Percentiles rank a stretch among this genome's conserved stretches.
These are phyloP conservation scores for Solanum peruvianum DNA, from an alignment of 257 asterid species.

Conservation along the genomic window DNA sequence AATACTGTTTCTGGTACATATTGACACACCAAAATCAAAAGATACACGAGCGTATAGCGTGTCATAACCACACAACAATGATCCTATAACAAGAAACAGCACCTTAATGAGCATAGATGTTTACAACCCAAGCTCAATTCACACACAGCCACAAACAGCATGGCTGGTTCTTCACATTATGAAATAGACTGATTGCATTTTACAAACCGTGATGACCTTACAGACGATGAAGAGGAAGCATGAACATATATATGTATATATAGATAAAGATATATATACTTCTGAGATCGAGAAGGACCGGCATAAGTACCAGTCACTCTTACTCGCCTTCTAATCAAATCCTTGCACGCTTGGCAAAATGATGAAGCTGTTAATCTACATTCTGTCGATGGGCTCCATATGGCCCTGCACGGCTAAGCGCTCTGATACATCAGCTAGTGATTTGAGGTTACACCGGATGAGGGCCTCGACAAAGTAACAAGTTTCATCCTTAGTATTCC, in stretches of 20 bases:
- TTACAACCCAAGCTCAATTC: conserved; percentile 34
- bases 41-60: background rate
- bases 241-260: background rate
- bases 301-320: conserved; percentile 25
- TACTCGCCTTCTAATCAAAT: conserved; percentile 17
- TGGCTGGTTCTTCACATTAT: conserved; percentile 9
- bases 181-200: background rate
- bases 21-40: background rate
- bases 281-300: conserved; percentile 22
- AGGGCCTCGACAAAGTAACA: conserved; percentile 77
- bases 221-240: conserved; percentile 2
- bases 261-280: conserved; percentile 11
- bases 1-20: background rate
- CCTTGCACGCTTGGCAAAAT: conserved; percentile 1
- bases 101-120: conserved; percentile 25
- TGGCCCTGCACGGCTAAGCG: conserved; percentile 56
- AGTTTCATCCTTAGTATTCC: conserved; percentile 76
- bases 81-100: conserved; percentile 14
- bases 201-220: background rate
- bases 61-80: background rate
- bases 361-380: background rate
- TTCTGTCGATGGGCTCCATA: conserved; percentile 40
- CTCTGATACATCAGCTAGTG: conserved; percentile 80
- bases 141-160: conserved; percentile 10
- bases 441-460: conserved; percentile 81